A percentile compares a stretch with the other conserved stretches of the same genome.
Evolutionary conservation across 2,329 filamentous ascomycete genomes (phyloP).

Genomic region (Nemania sp.): DNA sequence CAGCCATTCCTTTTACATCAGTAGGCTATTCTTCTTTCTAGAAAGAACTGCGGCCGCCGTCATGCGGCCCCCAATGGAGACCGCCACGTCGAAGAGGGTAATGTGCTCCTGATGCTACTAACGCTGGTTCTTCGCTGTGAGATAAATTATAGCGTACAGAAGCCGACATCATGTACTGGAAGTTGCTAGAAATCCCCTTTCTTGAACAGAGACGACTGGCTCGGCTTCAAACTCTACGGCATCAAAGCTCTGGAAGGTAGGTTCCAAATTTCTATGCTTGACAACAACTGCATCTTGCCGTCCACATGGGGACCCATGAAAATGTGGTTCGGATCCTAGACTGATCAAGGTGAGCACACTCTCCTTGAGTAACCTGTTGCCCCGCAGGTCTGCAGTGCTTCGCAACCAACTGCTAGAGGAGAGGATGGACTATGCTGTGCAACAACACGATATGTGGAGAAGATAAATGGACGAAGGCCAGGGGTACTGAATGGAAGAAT

Average conservation of each 20-base stretch:
- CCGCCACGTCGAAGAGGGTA: constrained; percentile 41
- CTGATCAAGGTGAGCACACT: constrained; percentile 34
- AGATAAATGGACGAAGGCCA: constrained; percentile 38
- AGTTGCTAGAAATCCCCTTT: neutral
- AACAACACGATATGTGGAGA: constrained; percentile 35
- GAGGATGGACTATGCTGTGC: constrained; percentile 37
- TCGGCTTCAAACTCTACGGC: neutral
- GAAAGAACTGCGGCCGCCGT: constrained; percentile 37
- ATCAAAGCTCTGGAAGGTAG: constrained; percentile 11
- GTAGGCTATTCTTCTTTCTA: constrained; percentile 33
- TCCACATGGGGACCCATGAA: constrained; percentile 31
- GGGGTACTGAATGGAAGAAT: constrained; percentile 35
- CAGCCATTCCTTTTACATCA: constrained; percentile 33
- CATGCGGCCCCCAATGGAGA: constrained; percentile 37
- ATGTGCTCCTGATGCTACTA: constrained; percentile 35
- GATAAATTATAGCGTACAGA: constrained; percentile 30
- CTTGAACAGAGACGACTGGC: neutral
- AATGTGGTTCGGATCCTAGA: constrained; percentile 31
- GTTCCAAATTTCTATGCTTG: constrained; percentile 28
- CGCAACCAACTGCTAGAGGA: constrained; percentile 33
- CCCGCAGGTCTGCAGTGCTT: constrained; percentile 35
- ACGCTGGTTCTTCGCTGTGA: constrained; percentile 30
- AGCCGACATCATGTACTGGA: constrained; percentile 20
- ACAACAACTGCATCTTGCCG: constrained; percentile 37
- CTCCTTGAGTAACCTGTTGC: constrained; percentile 32